phyloP scores from a whole-genome alignment of 371 early-diverging fungal genomes.

The Mortierella sp. region DNA sequence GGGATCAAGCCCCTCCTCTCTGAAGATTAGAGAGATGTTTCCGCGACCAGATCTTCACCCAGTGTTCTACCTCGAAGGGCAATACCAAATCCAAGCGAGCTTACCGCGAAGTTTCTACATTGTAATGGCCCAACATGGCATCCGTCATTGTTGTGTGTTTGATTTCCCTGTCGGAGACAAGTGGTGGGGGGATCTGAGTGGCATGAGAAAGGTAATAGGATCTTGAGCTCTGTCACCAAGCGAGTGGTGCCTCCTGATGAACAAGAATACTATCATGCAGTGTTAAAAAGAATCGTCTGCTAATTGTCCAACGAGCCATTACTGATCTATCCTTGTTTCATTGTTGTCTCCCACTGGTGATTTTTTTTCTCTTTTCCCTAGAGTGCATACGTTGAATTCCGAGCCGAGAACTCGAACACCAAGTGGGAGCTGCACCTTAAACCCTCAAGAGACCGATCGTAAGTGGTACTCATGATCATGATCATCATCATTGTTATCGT shows the following conservation, averaged over 20 bases:
- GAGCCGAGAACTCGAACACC: constrained; percentile 59
- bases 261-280: neutral
- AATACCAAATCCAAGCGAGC: constrained; percentile 64
- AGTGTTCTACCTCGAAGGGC: constrained; percentile 61
- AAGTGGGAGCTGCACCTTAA: constrained; percentile 81
- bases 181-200: constrained; percentile 59
- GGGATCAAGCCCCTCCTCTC: constrained; percentile 21
- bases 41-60: constrained; percentile 18
- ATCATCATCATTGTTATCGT: neutral
- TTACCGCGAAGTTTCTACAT: constrained; percentile 74
- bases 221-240: too few relatives aligned
- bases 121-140: constrained; percentile 63
- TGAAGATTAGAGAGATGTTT: constrained; percentile 35
- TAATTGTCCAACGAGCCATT: too few relatives aligned
- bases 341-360: constrained; percentile 2
- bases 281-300: neutral
- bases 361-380: constrained; percentile 22
- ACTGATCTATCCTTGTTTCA: neutral
- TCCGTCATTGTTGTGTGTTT: constrained; percentile 72
- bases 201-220: constrained; percentile 53
- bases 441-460: constrained; percentile 70
- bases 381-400: constrained; percentile 64
- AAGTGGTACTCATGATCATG: constrained; percentile 21
- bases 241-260: too few relatives aligned
- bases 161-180: constrained; percentile 61